These are phyloP conservation scores for Amanita inopinata DNA, from an alignment of 768 basidiomycete species.

Conservation along the genomic window DNA sequence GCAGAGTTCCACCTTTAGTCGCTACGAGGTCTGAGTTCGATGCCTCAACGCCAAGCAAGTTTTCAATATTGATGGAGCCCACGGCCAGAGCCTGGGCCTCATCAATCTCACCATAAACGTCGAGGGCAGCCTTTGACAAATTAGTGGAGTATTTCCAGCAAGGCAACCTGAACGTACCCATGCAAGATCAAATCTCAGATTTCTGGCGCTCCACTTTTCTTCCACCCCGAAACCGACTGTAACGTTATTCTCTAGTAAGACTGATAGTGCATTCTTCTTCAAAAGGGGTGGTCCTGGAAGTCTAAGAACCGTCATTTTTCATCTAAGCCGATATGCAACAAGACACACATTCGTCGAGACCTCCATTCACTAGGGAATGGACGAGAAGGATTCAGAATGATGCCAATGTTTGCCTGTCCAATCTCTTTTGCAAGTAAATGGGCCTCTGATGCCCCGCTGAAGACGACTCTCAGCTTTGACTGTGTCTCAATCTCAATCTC, in stretches of 20 bases:
- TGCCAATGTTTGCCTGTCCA: constrained; percentile 55
- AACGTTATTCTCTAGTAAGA: constrained; percentile 54
- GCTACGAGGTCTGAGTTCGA: constrained; percentile 29
- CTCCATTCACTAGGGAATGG: constrained; percentile 70
- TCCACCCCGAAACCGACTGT: constrained; percentile 56
- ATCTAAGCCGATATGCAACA: background rate
- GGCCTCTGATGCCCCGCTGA: constrained; percentile 54
- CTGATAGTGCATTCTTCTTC: constrained; percentile 42
- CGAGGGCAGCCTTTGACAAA: constrained; percentile 20
- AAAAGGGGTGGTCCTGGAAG: constrained; percentile 35
- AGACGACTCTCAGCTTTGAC: constrained; percentile 34
- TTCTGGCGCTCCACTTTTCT: constrained; percentile 50
- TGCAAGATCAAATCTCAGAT: constrained; percentile 62
- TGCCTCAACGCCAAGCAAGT: constrained; percentile 25
- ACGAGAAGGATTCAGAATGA: constrained; percentile 56
- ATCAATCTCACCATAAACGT: constrained; percentile 21
- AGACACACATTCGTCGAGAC: constrained; percentile 42
- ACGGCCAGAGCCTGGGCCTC: constrained; percentile 26
- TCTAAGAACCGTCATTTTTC: constrained; percentile 14
- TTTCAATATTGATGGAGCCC: constrained; percentile 33
- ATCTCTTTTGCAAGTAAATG: constrained; percentile 68
- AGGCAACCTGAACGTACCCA: constrained; percentile 43
- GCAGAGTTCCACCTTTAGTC: constrained; percentile 24
- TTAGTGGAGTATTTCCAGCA: background rate
- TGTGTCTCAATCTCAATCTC: constrained; percentile 42